Conservation (phyloP, 441 rosid species). For the Populus hybrid region DNA sequence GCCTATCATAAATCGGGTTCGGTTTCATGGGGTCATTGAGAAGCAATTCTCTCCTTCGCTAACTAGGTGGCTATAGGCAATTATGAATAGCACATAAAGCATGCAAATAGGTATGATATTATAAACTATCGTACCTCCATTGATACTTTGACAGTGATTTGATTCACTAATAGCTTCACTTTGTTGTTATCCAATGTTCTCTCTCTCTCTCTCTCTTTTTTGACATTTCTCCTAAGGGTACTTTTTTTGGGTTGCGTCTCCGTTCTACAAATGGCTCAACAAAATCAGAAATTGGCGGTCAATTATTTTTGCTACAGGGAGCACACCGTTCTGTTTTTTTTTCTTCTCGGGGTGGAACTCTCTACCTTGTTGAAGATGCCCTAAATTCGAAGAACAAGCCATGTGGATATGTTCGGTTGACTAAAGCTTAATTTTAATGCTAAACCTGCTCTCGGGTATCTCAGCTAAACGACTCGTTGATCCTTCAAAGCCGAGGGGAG, state of each 20-base stretch:
- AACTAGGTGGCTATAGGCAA: neutral
- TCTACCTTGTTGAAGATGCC: neutral
- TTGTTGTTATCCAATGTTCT: neutral
- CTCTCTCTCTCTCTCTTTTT: neutral
- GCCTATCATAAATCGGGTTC: neutral
- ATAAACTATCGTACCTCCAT: neutral
- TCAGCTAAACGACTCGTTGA: neutral
- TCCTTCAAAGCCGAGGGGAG: neutral
- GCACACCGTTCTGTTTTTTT: neutral
- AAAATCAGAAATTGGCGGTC: neutral
- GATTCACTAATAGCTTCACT: neutral
- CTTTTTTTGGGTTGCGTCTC: constrained; percentile 18
- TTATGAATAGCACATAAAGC: neutral
- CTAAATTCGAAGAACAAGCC: constrained; percentile 6
- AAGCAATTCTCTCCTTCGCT: neutral
- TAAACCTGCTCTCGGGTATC: neutral
- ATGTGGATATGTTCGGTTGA: constrained; percentile 23
- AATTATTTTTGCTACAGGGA: neutral
- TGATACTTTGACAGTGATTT: neutral
- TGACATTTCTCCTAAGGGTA: neutral
- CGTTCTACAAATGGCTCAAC: constrained; percentile 1
- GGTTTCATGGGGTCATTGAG: neutral
- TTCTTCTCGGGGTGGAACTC: neutral
- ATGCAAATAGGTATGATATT: neutral
- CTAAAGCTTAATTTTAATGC: neutral